phyloP scores from a whole-genome alignment of 495 filamentous ascomycete genomes.

The Staphylotrichum longicolle region DNA sequence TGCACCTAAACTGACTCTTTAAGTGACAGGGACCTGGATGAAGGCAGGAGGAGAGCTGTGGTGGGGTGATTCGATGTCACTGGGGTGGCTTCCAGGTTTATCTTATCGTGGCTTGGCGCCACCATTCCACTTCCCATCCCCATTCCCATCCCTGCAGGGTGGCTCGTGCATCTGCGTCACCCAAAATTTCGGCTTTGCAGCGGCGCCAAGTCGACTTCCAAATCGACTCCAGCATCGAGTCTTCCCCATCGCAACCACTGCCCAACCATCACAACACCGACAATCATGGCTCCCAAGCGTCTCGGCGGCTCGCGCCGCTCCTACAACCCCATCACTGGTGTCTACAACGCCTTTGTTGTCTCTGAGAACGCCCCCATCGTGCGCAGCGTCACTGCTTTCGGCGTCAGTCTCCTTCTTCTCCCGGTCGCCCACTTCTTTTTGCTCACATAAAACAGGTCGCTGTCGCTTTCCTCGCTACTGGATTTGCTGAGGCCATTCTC shows the following conservation, averaged over 20 bases:
- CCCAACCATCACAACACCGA: slow-evolving; percentile 11
- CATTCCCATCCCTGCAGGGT: neutral
- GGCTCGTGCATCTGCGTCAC: neutral
- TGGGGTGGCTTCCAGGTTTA: neutral
- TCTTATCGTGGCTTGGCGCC: neutral
- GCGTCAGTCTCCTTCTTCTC: slow-evolving; percentile 51
- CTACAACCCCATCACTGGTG: slow-evolving; percentile 24
- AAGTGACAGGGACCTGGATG: too few relatives aligned
- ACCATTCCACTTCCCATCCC: neutral
- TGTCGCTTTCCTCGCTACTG: slow-evolving; percentile 71
- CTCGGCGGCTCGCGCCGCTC: slow-evolving; percentile 29
- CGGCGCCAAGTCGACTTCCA: neutral
- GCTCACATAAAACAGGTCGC: slow-evolving; percentile 53
- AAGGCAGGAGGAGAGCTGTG: too few relatives aligned
- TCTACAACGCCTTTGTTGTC: slow-evolving; percentile 40
- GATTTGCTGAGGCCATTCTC: slow-evolving; percentile 57
- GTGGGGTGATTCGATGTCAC: too few relatives aligned
- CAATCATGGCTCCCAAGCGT: slow-evolving; percentile 43
- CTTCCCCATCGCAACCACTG: neutral
- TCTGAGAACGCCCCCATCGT: slow-evolving; percentile 75
- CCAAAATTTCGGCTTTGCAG: slow-evolving; percentile 9
- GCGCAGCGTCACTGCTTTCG: slow-evolving; percentile 68
- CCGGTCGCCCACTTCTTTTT: neutral
- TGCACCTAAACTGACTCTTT: too few relatives aligned
- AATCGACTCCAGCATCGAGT: neutral